phyloP scores from a whole-genome alignment of 768 basidiomycete genomes.

The Suillus subalutaceus region DNA sequence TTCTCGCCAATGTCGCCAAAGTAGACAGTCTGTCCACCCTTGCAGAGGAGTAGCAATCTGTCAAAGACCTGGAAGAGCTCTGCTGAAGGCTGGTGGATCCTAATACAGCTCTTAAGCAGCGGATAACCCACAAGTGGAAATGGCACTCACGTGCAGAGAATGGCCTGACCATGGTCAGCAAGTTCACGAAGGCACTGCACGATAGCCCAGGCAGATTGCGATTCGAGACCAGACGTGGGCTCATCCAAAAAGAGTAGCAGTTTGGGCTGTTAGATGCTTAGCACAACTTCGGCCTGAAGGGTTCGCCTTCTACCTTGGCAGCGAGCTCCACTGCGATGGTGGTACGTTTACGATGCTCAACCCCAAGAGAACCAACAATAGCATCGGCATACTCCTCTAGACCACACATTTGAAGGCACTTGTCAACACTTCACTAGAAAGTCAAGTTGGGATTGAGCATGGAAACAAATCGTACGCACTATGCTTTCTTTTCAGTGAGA shows the following conservation, averaged over 20 bases:
- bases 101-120: neutral
- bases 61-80: slow-evolving; percentile 53
- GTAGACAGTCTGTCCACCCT: slow-evolving; percentile 62
- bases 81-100: slow-evolving; percentile 64
- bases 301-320: slow-evolving; percentile 42
- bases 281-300: neutral
- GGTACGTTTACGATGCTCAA: slow-evolving; percentile 52
- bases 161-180: slow-evolving; percentile 50
- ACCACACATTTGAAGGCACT: slow-evolving; percentile 60
- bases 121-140: neutral
- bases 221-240: slow-evolving; percentile 52
- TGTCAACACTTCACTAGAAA: slow-evolving; percentile 43
- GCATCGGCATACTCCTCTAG: slow-evolving; percentile 60
- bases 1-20: slow-evolving; percentile 43
- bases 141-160: slow-evolving; percentile 44
- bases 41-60: slow-evolving; percentile 45
- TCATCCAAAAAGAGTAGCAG: slow-evolving; percentile 56
- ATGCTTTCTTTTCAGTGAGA: slow-evolving; percentile 70
- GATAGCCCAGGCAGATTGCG: slow-evolving; percentile 50
- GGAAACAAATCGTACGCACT: slow-evolving; percentile 44
- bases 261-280: slow-evolving; percentile 29
- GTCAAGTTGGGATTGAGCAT: neutral
- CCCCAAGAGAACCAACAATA: slow-evolving; percentile 51
- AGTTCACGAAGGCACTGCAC: slow-evolving; percentile 48
- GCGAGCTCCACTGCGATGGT: slow-evolving; percentile 61